Evolutionary conservation across 1,139 yeast species (phyloP), one percentile per base, ranked within the genome.

Genomic region (Eremothecium cymbalariae): DNA sequence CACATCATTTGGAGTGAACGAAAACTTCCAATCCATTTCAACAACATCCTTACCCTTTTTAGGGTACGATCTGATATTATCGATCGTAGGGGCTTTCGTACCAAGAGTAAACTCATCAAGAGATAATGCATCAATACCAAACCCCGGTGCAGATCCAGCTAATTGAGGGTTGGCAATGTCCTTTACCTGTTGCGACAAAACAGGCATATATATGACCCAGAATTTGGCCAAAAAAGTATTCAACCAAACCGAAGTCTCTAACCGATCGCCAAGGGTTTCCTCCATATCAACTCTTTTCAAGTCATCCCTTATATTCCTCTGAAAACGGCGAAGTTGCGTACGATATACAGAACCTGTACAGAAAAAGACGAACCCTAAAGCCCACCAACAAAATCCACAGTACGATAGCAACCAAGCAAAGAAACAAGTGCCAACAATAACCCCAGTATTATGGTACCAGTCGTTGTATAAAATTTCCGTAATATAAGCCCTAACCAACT

Each of bases 121-220:
- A 2, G 81, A 66, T 38, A 82, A 57, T 6, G 75, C 77, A 41
- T 79, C 86, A 48, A 82, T 80, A 53, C 90, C 90, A 52, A 74
- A 77, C 26, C 93, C 93, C 12, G 93, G 90, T 9, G 81, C 84
- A 44, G 75, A 74, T 50, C 74, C 86, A 38, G 75, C 72, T 54
- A 82, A 62, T 18, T 71, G 65, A 27, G 73, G 76, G 48, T 79
- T 80, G 12, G 84, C 79, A 50, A 71, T 73, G 35, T 68, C 71
- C 60, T 74, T 68, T 18, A 81, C 90, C 56, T 74, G 76, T 48
- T 79, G 83, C n/a, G 85, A 77, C 37, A 82, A 64, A 1, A 83
- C 84, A 26, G 90, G 90, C 94, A 82, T 81, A 49, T 81, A 81
- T 44, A 81, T 79, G 38, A 79, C 82, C 94, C 94, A 82, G 51